Evolutionary conservation across 176 grass and related monocot genomes (phyloP), one percentile per base, ranked within the genome.

Genomic region (bread wheat (Triticum aestivum)): DNA sequence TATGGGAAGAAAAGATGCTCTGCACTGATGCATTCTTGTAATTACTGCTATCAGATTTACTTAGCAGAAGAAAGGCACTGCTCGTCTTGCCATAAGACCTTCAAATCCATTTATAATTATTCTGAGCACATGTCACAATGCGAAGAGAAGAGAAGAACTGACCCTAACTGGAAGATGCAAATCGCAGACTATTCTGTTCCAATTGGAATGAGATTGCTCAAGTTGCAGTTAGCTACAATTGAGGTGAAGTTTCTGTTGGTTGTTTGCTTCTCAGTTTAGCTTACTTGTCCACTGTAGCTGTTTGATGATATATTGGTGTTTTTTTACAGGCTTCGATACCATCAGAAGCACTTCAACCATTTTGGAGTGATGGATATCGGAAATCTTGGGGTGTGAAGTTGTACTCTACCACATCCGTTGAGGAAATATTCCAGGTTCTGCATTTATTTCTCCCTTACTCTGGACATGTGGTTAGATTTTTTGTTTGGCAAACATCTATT

Each of bases 341-440:
- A 85, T 75, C 75, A 63, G 94, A 99, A 90, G 92, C 92, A 80
- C 89, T 99, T 80, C 85, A 96, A 82, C 76, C 86, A 65, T 91
- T 86, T 91, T 99, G 97, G 97, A 94, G 80, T 33, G 97, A 96
- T 72, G 87, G 85, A 33, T 92, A 93, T 91, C 86, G 92, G 59
- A 99, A 96, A 88, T 94, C 97, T 52, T 99, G 97, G 97, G 92
- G 87, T 45, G 79, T 91, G 79, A 94, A 92, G 78, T 88, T 99
- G 83, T 80, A 96, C 49, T 89, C 89, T 82, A 84, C 90, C 29
- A 86, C 94, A 79, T 94, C 88, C 80, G 47, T 87, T 9, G 90
- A 89, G 14, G 93, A 95, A 78, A 70, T 92, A 37, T 90, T 95
- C 66, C 89, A 95, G 93, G 91, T 95, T 77, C 72, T 75, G 61